Conservation (phyloP, 306 rosid genomes). For the Luffa acutangula region DNA sequence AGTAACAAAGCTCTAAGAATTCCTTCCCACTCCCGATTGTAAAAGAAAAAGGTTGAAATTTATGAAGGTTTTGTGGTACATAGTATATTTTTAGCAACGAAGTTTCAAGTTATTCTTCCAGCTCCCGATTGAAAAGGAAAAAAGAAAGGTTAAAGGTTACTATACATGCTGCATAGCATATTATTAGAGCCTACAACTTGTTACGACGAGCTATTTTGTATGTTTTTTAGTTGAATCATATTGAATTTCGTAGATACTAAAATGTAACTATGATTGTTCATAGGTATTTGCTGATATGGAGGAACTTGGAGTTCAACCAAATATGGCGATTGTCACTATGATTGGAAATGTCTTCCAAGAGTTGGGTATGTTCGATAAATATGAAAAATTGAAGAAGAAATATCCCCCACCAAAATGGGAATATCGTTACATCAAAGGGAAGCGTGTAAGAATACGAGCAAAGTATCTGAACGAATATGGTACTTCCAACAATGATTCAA, state of each 20-base stretch:
- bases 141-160: neutral
- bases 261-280: neutral
- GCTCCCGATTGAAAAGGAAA: neutral
- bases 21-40: neutral
- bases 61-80: neutral
- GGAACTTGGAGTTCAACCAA: constrained; percentile 73
- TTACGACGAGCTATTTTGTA: neutral
- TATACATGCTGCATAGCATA: neutral
- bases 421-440: constrained; percentile 58
- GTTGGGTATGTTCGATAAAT: constrained; percentile 73
- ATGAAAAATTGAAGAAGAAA: constrained; percentile 43
- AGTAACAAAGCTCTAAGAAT: neutral
- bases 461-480: constrained; percentile 10
- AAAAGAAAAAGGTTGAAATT: neutral
- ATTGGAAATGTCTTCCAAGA: constrained; percentile 68
- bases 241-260: neutral
- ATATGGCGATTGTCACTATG: constrained; percentile 36
- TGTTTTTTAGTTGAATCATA: neutral
- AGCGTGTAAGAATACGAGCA: constrained; percentile 44
- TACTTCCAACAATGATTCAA: constrained; percentile 9
- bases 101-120: neutral
- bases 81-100: neutral
- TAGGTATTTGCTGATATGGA: constrained; percentile 98
- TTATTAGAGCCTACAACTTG: neutral
- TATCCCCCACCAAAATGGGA: constrained; percentile 79